These are phyloP conservation scores for Odonthalia washingtoniensis DNA, from an alignment of 31 red algal species.

Conservation along the genomic window DNA sequence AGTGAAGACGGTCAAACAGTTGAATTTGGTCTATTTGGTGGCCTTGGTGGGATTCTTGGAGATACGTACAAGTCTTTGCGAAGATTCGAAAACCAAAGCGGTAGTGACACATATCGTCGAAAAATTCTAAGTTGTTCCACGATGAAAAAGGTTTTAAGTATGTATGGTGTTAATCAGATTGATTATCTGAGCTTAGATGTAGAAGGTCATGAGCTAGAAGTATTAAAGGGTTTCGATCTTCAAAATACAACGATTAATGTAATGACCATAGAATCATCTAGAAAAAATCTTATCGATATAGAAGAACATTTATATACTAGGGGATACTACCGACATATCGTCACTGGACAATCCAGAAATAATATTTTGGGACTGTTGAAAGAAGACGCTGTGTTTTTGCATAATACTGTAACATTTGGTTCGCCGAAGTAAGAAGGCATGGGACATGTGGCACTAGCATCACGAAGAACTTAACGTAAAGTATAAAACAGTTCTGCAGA, in stretches of 20 bases:
- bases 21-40: slow-evolving; percentile 8
- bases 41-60: slow-evolving; percentile 42
- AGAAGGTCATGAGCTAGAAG: slow-evolving; percentile 71
- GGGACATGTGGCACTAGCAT: too few relatives aligned
- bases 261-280: slow-evolving; percentile 59
- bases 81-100: not conserved
- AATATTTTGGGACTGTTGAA: slow-evolving; percentile 33
- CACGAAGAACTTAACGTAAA: too few relatives aligned
- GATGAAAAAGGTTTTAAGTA: slow-evolving; percentile 50
- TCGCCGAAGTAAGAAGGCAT: slow-evolving; percentile 47
- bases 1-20: slow-evolving; percentile 35
- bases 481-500: too few relatives aligned
- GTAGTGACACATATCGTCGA: not conserved
- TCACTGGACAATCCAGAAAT: slow-evolving; percentile 17
- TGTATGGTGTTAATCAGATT: slow-evolving; percentile 32
- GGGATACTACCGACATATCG: slow-evolving; percentile 46
- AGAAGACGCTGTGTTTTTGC: slow-evolving; percentile 58
- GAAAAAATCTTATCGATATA: slow-evolving; percentile 10
- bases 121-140: slow-evolving; percentile 24
- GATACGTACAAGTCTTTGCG: slow-evolving; percentile 50
- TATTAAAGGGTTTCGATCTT: slow-evolving; percentile 72
- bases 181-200: slow-evolving; percentile 82
- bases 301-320: slow-evolving; percentile 32
- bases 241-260: slow-evolving; percentile 54
- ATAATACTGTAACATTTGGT: slow-evolving; percentile 64